Conservation (phyloP, 495 filamentous ascomycete genomes). For the Lindgomyces ingoldianus region DNA sequence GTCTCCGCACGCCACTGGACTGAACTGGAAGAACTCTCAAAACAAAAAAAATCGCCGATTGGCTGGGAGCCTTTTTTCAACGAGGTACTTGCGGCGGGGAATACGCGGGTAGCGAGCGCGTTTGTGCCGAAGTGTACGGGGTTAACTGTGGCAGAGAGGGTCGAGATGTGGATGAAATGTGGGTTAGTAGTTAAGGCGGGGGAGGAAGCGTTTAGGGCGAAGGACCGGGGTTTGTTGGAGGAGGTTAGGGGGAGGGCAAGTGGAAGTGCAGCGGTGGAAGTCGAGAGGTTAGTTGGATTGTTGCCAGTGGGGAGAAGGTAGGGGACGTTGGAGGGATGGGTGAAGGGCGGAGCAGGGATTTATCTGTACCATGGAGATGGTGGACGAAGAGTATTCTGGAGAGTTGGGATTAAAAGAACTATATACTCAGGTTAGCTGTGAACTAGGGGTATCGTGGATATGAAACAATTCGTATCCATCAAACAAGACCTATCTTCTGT, state of each 20-base stretch:
- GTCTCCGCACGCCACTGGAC: conserved; percentile 87
- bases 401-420: too few species aligned
- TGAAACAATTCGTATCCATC: too few species aligned
- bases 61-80: conserved; percentile 99
- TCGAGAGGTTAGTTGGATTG: conserved; percentile 61
- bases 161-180: conserved; percentile 96
- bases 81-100: conserved; percentile 82
- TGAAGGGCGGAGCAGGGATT: background rate
- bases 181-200: conserved; percentile 86
- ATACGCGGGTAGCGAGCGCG: conserved; percentile 76
- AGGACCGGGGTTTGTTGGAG: conserved; percentile 70
- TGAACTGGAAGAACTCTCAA: conserved; percentile 82
- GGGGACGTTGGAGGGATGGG: background rate
- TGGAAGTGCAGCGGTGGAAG: conserved; percentile 56
- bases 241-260: conserved; percentile 58
- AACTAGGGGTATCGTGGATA: too few species aligned
- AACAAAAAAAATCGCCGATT: conserved; percentile 78
- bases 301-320: conserved; percentile 10
- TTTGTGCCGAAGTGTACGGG: conserved; percentile 87
- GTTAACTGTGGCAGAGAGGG: conserved; percentile 62
- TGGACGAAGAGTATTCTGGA: background rate
- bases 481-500: too few species aligned
- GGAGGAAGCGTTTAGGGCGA: conserved; percentile 83
- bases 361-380: background rate
- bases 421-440: too few species aligned